phyloP scores from a whole-genome alignment of 139 green algal species.

The Chlamydomonas sp. region DNA sequence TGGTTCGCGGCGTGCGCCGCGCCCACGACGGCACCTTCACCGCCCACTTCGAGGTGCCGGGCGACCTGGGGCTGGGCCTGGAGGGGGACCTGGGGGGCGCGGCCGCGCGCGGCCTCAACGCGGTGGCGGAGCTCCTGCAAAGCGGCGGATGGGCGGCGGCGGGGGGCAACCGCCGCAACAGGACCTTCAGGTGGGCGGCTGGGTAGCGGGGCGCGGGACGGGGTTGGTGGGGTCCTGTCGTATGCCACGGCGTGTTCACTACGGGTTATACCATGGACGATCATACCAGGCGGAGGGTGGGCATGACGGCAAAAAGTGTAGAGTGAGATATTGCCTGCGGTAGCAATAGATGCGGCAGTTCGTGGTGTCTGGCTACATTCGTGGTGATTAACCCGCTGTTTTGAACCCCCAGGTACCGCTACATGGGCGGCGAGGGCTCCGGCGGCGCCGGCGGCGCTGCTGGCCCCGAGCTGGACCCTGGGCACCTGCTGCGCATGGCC shows the following conservation, averaged over 20 bases:
- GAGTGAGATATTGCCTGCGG: not conserved
- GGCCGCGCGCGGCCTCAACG: not conserved
- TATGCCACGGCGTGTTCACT: too few species aligned
- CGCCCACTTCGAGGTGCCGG: constrained; percentile 3
- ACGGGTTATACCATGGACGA: too few species aligned
- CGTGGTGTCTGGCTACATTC: too few species aligned
- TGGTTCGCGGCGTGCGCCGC: constrained; percentile 5
- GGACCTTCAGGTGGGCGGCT: constrained; percentile 11
- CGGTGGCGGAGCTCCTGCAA: constrained; percentile 31
- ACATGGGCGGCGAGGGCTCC: not conserved
- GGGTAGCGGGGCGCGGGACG: not conserved
- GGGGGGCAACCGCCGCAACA: constrained; percentile 13
- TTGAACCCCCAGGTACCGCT: constrained; percentile 1
- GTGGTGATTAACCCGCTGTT: too few species aligned
- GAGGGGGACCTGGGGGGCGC: not conserved
- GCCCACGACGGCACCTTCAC: constrained; percentile 6
- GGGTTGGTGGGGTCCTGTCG: not conserved
- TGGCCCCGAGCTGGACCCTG: not conserved
- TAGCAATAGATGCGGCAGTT: too few species aligned
- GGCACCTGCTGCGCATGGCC: constrained; percentile 20
- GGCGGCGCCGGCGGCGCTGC: not conserved
- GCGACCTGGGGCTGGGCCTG: constrained; percentile 7
- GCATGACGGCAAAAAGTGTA: not conserved
- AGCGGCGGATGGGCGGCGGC: constrained; percentile 1
- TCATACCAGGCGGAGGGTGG: not conserved